Evolutionary conservation across 805 yeast genomes (phyloP), one percentile per base, ranked within the genome.

Genomic region (Alloascoidea hylecoeti): DNA sequence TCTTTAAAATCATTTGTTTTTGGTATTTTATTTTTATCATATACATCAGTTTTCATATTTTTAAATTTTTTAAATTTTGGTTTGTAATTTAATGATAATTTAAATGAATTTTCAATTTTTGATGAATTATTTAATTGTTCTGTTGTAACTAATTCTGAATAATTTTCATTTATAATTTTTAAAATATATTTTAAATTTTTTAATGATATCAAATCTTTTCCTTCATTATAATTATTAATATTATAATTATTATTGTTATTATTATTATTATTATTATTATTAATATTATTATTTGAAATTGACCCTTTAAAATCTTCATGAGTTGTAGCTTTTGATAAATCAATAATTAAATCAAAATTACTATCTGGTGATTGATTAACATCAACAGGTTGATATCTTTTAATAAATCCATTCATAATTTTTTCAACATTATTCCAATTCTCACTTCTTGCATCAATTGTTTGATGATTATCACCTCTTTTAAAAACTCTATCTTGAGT

Each of bases 381-480:
- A 41, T 70, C 58, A 2, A 83, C 65, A 0, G 74, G 71, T 50
- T 84, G 82, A 48, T 78, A 83, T 40, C 92, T 60, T 3, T 63
- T 63, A 35, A 82, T 61, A 49, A 89, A 88, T 0, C 88, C 85
- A 18, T 61, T 60, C 83, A 89, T 74, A 19, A 92, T 78, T 15
- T 64, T 68, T 23, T 62, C 56, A 0, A 82, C 75, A 38, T 66
- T 61, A 14, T 56, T 55, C 3, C 61, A 61, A 5, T 77, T 74
- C 39, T 68, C 64, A 2, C 56, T 49, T 0, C 49, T 53, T 3
- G 63, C 65, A 45, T 78, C 75, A 30, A 92, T 82, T 2, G 88
- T 74, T 53, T 82, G 95, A 53, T 92, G 98, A 44, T 82, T 78
- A 49, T 86, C 86, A 2, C 96, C 96, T 47, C 98, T 67, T 2